Base-by-base conservation (phyloP, 2,329 filamentous ascomycete genomes). In the Fusarium sp. region DNA sequence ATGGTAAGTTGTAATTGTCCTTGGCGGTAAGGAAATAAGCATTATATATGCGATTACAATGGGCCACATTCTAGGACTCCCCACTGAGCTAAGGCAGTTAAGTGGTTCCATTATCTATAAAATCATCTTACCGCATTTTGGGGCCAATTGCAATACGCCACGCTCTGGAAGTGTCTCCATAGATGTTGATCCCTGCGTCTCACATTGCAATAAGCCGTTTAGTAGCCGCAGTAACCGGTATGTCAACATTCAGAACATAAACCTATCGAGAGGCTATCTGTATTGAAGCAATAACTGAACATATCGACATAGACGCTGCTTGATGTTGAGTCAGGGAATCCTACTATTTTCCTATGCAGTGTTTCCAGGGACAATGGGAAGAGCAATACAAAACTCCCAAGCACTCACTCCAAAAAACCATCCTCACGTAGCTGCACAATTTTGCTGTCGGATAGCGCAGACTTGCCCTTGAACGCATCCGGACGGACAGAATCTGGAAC, bases 341-440 rank as follows among this genome's bases (percentile, higher is more conserved):
- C n/a, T n/a, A n/a, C n/a, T n/a, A n/a, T n/a, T n/a, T n/a, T n/a
- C n/a, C n/a, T n/a, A n/a, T n/a, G n/a, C n/a, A n/a, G n/a, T n/a
- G n/a, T n/a, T n/a, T n/a, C n/a, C n/a, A n/a, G n/a, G n/a, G n/a
- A n/a, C n/a, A n/a, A n/a, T 11, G 0, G 7, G 18, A 37, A 37
- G 18, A n/a, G 10, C 6, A 7, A 7, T n/a, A 2, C 1, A 37
- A n/a, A 7, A 6, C 1, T 37, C 3, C 16, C 9, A 2, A 11
- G 18, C 1, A n/a, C 18, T 37, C 34, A n/a, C 18, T n/a, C 34
- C 34, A 37, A 6, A 7, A 37, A 37, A 0, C 34, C 34, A n/a
- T 37, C 34, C 18, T 37, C 34, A 37, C 34, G 34, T 7, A 37
- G 18, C 18, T 37, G 34, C 6, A 6, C 34, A 12, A 37, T 37